Evolutionary conservation across 352 stramenopile genomes (phyloP).

Genomic region (Albugo candida): DNA sequence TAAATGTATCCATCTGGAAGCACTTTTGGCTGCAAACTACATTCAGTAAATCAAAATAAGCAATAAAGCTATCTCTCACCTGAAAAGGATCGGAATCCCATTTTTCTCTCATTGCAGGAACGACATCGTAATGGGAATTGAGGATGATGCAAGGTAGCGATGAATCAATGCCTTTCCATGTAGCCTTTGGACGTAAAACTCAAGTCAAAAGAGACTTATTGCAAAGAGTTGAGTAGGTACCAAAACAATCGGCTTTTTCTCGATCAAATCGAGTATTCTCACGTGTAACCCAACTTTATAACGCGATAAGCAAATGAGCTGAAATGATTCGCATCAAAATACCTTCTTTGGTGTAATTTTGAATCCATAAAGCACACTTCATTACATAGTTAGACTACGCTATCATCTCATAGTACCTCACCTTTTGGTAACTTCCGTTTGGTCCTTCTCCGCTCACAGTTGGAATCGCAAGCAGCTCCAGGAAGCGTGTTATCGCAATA

Average conservation of each 20-base stretch:
- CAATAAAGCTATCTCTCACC: constrained; percentile 12
- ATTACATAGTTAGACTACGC: not conserved
- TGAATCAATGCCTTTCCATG: constrained; percentile 70
- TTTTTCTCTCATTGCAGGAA: constrained; percentile 70
- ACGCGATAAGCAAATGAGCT: constrained; percentile 1
- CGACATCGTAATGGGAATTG: constrained; percentile 95
- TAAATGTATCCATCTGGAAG: constrained; percentile 84
- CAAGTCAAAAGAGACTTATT: constrained; percentile 2
- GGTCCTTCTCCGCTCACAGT: constrained; percentile 58
- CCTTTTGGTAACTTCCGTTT: constrained; percentile 38
- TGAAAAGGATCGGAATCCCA: constrained; percentile 87
- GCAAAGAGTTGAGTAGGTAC: constrained; percentile 12
- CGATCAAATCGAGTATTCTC: constrained; percentile 27
- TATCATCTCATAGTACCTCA: constrained; percentile 3
- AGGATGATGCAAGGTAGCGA: constrained; percentile 78
- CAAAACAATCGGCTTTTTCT: constrained; percentile 81
- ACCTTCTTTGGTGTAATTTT: constrained; percentile 28
- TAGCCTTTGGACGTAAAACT: constrained; percentile 12
- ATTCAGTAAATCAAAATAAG: not conserved
- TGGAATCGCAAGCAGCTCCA: constrained; percentile 56
- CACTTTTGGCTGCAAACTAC: constrained; percentile 27
- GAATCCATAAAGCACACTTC: constrained; percentile 43
- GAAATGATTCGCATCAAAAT: not conserved
- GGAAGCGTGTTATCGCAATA: constrained; percentile 22
- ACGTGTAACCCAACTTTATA: constrained; percentile 21